phyloP scores from a whole-genome alignment of 2,329 filamentous ascomycete species.

The Thermochaetoides dissita region DNA sequence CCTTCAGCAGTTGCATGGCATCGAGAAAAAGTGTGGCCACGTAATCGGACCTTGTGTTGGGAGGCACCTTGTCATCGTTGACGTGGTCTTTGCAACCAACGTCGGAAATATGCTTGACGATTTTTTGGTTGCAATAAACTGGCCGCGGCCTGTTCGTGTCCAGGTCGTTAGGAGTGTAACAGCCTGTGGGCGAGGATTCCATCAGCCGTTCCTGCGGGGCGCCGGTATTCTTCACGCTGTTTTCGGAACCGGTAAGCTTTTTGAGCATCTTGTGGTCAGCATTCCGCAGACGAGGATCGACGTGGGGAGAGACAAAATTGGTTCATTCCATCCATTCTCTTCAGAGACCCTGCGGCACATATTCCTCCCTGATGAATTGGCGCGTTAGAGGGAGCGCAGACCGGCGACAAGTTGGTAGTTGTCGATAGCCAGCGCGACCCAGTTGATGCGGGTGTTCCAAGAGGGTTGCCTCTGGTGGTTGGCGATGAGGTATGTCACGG shows the following conservation, averaged over 20 bases:
- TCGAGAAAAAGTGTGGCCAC: too few species aligned
- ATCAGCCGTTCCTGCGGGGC: too few species aligned
- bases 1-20: too few species aligned
- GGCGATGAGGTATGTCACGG: constrained; percentile 4
- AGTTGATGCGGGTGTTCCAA: constrained; percentile 6
- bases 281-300: constrained; percentile 1
- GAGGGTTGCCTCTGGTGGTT: constrained; percentile 5
- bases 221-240: not conserved
- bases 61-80: too few species aligned
- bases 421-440: constrained; percentile 5
- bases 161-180: too few species aligned
- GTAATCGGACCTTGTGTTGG: too few species aligned
- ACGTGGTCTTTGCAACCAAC: too few species aligned
- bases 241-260: not conserved
- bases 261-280: not conserved
- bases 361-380: constrained; percentile 1
- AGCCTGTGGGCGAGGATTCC: too few species aligned
- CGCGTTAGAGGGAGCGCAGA: constrained; percentile 4
- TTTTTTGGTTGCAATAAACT: too few species aligned
- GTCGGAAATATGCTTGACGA: too few species aligned
- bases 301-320: not conserved
- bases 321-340: not conserved
- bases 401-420: constrained; percentile 4
- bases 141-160: too few species aligned
- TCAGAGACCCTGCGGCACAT: constrained; percentile 2